Conservation (phyloP, 495 filamentous ascomycete species). For the Astrothelium subdiscretum region DNA sequence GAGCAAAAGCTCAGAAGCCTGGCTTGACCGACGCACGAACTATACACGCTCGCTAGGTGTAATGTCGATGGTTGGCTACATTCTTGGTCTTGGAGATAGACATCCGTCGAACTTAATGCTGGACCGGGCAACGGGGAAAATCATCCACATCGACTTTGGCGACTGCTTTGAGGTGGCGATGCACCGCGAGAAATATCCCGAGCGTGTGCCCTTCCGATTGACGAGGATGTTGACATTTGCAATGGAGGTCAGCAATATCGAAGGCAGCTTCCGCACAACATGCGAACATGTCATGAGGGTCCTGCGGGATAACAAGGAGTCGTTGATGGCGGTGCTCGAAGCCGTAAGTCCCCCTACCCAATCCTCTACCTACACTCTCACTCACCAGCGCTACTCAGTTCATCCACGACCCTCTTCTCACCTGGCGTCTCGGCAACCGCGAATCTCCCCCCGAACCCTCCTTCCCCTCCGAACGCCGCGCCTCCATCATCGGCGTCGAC, state of each 20-base stretch:
- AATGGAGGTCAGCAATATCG: conserved; percentile 99
- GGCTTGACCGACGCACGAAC: conserved; percentile 92
- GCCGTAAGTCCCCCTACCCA: conserved; percentile 52
- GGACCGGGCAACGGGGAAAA: conserved; percentile 85
- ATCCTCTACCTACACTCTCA: background rate
- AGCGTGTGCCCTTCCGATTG: conserved; percentile 91
- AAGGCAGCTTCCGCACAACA: conserved; percentile 92
- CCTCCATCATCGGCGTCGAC: conserved; percentile 58
- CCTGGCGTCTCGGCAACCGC: conserved; percentile 84
- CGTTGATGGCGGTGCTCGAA: conserved; percentile 94
- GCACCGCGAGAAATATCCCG: conserved; percentile 98
- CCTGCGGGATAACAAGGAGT: conserved; percentile 91
- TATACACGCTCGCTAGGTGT: conserved; percentile 96
- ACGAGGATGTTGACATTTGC: conserved; percentile 98
- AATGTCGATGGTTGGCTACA: conserved; percentile 98
- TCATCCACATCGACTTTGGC: conserved; percentile 97
- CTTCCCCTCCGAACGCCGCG: conserved; percentile 63
- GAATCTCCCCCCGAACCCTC: conserved; percentile 69
- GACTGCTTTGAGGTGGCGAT: conserved; percentile 99
- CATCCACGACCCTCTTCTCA: conserved; percentile 94
- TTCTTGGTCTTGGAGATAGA: conserved; percentile 88
- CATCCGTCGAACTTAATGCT: conserved; percentile 97
- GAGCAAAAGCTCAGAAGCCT: conserved; percentile 94
- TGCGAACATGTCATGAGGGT: conserved; percentile 99
- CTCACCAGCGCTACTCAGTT: conserved; percentile 43